phyloP scores from a whole-genome alignment of 2,329 filamentous ascomycete species.

The Trichoderma cornu-damae region DNA sequence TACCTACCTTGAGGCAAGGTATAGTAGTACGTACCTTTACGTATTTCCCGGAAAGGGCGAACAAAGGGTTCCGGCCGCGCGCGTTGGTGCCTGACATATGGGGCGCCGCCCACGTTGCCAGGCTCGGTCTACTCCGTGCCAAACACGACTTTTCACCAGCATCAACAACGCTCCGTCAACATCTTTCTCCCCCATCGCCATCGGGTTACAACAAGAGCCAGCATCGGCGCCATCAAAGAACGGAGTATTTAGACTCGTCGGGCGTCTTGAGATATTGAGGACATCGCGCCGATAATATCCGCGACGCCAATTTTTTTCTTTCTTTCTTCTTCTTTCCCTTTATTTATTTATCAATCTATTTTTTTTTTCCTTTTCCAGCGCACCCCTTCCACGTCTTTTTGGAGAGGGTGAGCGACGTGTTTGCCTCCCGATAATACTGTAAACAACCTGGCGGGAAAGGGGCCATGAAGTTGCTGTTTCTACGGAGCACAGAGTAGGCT shows the following conservation, averaged over 20 bases:
- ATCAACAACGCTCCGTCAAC: constrained; percentile 31
- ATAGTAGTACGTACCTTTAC: too few relatives aligned
- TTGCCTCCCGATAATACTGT: constrained; percentile 30
- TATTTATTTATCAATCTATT: too few relatives aligned
- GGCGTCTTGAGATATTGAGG: constrained; percentile 19
- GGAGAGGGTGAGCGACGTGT: constrained; percentile 15
- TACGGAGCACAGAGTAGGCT: constrained; percentile 17
- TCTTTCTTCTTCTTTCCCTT: too few relatives aligned
- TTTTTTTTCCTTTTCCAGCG: background rate
- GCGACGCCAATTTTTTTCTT: constrained; percentile 15
- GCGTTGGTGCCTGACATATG: constrained; percentile 33
- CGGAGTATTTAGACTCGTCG: constrained; percentile 24
- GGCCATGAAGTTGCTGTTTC: constrained; percentile 20
- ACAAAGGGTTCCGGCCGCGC: background rate
- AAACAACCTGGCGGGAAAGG: constrained; percentile 31
- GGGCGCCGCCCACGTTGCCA: constrained; percentile 23
- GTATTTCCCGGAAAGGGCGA: background rate
- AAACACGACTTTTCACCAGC: constrained; percentile 30
- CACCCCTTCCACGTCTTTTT: background rate
- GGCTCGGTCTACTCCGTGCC: constrained; percentile 6
- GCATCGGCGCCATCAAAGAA: constrained; percentile 25
- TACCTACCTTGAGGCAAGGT: too few relatives aligned
- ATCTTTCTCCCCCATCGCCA: constrained; percentile 24
- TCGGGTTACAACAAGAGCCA: constrained; percentile 23
- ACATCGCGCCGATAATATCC: constrained; percentile 21